Conservation (phyloP, 345 rosid species). For the Citrus sp. region DNA sequence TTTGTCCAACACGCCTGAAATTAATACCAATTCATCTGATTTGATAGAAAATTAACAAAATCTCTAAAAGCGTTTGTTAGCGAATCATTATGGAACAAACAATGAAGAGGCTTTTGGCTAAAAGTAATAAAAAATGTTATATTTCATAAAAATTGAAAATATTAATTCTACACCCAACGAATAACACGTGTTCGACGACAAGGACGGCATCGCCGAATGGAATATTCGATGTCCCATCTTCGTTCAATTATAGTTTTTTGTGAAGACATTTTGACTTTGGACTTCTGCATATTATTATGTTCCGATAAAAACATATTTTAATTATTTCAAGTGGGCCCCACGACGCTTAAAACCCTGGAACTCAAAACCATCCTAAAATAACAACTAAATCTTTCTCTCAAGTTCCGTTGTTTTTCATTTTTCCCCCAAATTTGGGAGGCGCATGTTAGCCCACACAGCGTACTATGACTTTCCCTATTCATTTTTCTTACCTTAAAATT, state of each 20-base stretch:
- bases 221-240: background rate
- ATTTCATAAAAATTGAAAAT: background rate
- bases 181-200: background rate
- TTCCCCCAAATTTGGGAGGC: background rate
- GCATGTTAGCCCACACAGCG: constrained; percentile 12
- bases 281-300: background rate
- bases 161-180: background rate
- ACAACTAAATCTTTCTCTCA: background rate
- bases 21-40: too few species aligned
- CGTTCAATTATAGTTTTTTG: too few species aligned
- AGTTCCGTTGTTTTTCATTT: constrained; percentile 1
- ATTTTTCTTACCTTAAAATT: too few species aligned
- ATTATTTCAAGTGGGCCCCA: background rate
- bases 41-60: too few species aligned
- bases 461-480: too few species aligned
- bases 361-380: constrained; percentile 16
- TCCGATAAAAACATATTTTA: background rate
- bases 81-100: background rate
- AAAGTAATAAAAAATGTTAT: too few species aligned
- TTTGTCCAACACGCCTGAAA: too few species aligned
- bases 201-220: background rate
- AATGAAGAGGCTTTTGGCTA: background rate
- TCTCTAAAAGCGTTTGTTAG: too few species aligned
- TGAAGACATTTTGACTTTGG: background rate
- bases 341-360: constrained; percentile 7